Base-by-base conservation (phyloP, 352 stramenopile genomes). In the Globisporangium ultimum region DNA sequence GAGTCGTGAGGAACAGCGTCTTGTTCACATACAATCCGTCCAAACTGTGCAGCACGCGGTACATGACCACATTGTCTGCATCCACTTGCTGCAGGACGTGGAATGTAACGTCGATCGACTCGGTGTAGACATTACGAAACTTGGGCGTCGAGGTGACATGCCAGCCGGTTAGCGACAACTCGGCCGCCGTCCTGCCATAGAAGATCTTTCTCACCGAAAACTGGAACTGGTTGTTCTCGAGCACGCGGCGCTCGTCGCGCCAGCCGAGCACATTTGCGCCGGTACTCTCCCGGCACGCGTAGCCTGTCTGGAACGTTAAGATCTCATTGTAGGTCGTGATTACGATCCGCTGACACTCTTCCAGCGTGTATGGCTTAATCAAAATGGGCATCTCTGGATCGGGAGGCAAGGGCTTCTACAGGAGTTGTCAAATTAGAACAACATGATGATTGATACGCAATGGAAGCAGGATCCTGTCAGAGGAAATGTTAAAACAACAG, bases 191-290 rank as follows among this genome's bases (percentile, higher is more conserved):
- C 14, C 38, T 55, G 20, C 71, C 63, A 1, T 68, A 28, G 58
- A 85, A 89, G 15, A 67, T 60, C 49, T 89, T 89, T 22, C 72
- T 73, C 28, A 89, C 63, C 11, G 68, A 80, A 41, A 86, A 89
- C 47, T 80, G 68, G 41, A 89, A 87, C 46, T 78, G 68, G 48
- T 83, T 57, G 47, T 73, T 67, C 2, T 67, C 38, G 5, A 66
- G 56, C 47, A 80, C 55, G 18, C 66, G 66, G 3, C 76, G 76
- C 36, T 74, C 68, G 43, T 89, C 79, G 10, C 62, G 55, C 79
- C 76, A 89, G 17, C 76, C 79, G 40, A 84, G 86, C 2, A 89
- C 34, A 50, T 68, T 76, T 40, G 72, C 58, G 18, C 74, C 79
- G 0, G 76, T 74, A 17, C 61, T 84, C 42, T 79, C 48, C 17